Base-by-base conservation (phyloP, 805 yeast species). In the Candida maris region DNA sequence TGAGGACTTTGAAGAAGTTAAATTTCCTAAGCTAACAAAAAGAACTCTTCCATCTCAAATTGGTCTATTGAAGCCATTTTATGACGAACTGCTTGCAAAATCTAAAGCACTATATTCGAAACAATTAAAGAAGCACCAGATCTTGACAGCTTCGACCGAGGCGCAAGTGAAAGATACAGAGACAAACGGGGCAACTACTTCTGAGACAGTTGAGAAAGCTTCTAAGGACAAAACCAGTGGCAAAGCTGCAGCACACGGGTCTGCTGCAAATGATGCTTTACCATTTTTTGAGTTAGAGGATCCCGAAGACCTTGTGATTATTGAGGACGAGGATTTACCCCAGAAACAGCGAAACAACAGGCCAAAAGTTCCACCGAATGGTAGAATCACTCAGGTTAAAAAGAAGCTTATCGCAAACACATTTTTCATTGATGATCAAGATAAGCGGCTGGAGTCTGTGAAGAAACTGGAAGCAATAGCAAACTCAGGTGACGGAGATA, bases 301-400 rank as follows among this genome's bases (percentile, higher is more conserved):
- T 28, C 60, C 59, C 4, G 59, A 71, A 56, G 64, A 71, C n/a
- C 68, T 78, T n/a, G 60, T 64, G 3, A 57, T 84, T 9, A 61
- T 83, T 33, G 96, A 88, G 54, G 96, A 89, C 51, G 96, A 85
- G 13, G 89, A 84, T 38, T 68, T 86, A 48, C 88, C 95, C 1
- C 77, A 80, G 38, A 87, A 85, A 52, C 85, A 79, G 48, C 71
- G 89, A 38, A 79, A 80, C 43, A 71, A 72, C 19, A 70, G 89
- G 46, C 82, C 95, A 1, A 81, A 88, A 51, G 65, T 93, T 34
- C 96, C 97, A 9, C 96, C 96, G 5, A 84, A 86, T 20, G 96
- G 96, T 24, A 87, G 83, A 59, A 84, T 89, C 24, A 62, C 83
- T 4, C 72, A 76, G 1, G 62, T 75, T 5, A 87, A 86, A 62